Conservation (phyloP, 2,329 filamentous ascomycete species). For the Fusarium compactum region DNA sequence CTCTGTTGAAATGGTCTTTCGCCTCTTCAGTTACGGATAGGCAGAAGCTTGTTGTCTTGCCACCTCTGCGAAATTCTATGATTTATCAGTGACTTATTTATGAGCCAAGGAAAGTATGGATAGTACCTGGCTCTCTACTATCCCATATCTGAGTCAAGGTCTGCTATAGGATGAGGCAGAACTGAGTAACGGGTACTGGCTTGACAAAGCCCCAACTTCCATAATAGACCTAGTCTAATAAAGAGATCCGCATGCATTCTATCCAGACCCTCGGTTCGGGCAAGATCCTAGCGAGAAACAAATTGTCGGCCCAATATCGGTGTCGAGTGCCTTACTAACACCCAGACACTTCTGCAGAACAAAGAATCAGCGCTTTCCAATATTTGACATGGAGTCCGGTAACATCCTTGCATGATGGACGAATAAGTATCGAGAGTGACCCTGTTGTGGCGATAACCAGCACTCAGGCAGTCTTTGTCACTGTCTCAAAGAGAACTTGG, state of each 20-base stretch:
- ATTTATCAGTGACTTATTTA: neutral
- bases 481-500: neutral
- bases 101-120: neutral
- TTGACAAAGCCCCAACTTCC: neutral
- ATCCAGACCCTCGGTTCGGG: neutral
- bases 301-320: neutral
- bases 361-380: neutral
- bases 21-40: neutral
- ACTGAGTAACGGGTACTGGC: neutral
- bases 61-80: neutral
- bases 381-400: neutral
- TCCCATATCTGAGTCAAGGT: neutral
- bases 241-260: constrained; percentile 1
- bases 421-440: neutral
- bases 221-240: constrained; percentile 3
- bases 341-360: neutral
- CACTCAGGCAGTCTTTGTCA: neutral
- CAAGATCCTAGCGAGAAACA: neutral
- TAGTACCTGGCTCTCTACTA: neutral
- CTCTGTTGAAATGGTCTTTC: neutral
- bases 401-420: neutral
- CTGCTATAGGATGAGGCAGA: neutral
- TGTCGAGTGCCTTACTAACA: neutral
- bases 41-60: neutral
- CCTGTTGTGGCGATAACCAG: constrained; percentile 5